These are phyloP conservation scores for Papiliotrema terrestris DNA, from an alignment of 1,284 basidiomycete species.

Conservation along the genomic window DNA sequence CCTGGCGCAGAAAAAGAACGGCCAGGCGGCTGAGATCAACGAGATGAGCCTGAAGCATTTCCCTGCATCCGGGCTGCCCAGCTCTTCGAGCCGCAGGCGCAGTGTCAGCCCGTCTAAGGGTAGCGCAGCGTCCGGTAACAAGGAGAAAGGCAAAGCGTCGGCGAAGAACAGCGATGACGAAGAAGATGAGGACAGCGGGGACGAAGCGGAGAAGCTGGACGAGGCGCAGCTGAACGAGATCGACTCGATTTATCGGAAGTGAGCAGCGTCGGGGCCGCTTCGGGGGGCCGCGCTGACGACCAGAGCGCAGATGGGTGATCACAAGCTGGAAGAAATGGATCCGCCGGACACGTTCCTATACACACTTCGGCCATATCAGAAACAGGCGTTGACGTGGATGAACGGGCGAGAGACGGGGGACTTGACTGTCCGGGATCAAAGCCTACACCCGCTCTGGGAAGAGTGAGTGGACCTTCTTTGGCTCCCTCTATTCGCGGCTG, in stretches of 20 bases:
- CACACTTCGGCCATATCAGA: constrained; percentile 82
- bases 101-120: constrained; percentile 28
- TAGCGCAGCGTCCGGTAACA: constrained; percentile 16
- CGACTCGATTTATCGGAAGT: constrained; percentile 77
- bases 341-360: constrained; percentile 76
- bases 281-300: constrained; percentile 8
- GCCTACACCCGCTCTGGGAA: constrained; percentile 93
- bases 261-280: constrained; percentile 15
- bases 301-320: constrained; percentile 81
- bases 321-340: constrained; percentile 72
- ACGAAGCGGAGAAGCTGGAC: constrained; percentile 64
- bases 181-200: constrained; percentile 55
- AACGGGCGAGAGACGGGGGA: constrained; percentile 74
- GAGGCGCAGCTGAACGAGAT: constrained; percentile 62
- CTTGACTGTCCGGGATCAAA: constrained; percentile 64
- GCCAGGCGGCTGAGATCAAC: constrained; percentile 30
- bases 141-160: constrained; percentile 34
- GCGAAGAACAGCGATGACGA: constrained; percentile 53
- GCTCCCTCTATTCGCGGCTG: neutral
- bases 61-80: neutral
- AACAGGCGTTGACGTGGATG: constrained; percentile 96
- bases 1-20: constrained; percentile 43
- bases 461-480: constrained; percentile 58
- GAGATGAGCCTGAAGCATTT: constrained; percentile 36
- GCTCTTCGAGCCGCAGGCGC: constrained; percentile 8